Evolutionary conservation across 257 asterid species (phyloP).

Genomic region (Primulina huaijiensis): DNA sequence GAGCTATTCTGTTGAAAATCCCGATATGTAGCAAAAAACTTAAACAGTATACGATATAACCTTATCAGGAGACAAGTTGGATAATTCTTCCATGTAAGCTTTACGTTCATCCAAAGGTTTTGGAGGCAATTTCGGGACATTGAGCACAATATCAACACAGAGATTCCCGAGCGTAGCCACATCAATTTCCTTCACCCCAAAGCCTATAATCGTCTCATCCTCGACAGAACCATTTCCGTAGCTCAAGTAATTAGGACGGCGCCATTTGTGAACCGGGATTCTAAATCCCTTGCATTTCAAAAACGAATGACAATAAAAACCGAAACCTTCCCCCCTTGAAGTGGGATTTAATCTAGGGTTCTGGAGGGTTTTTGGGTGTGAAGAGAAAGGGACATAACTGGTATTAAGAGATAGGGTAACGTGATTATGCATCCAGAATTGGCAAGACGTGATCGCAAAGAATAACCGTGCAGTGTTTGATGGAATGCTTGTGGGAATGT

Average conservation of each 20-base stretch:
- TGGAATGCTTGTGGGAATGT: not conserved
- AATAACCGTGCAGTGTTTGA: not conserved
- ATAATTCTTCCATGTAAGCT: conserved; percentile 66
- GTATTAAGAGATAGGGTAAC: conserved; percentile 41
- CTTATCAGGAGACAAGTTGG: conserved; percentile 87
- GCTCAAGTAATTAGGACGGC: conserved; percentile 34
- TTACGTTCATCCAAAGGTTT: conserved; percentile 56
- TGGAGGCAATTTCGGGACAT: conserved; percentile 82
- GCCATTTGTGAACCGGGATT: conserved; percentile 38
- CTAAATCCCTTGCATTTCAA: conserved; percentile 47
- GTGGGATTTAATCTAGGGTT: conserved; percentile 45
- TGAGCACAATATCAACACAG: conserved; percentile 86
- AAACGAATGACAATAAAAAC: conserved; percentile 25
- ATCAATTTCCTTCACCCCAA: conserved; percentile 63
- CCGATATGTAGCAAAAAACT: not conserved
- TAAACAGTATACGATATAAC: conserved; percentile 28
- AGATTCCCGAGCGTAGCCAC: conserved; percentile 87
- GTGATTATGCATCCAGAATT: conserved; percentile 64
- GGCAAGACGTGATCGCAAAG: not conserved
- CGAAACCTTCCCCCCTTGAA: not conserved
- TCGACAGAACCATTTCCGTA: conserved; percentile 42
- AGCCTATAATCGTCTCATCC: conserved; percentile 38
- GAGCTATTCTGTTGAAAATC: not conserved
- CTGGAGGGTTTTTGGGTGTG: conserved; percentile 40
- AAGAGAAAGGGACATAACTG: conserved; percentile 39